These are phyloP conservation scores for Pseudogymnoascus sp. DNA, from an alignment of 2,329 filamentous ascomycete species.

Conservation along the genomic window DNA sequence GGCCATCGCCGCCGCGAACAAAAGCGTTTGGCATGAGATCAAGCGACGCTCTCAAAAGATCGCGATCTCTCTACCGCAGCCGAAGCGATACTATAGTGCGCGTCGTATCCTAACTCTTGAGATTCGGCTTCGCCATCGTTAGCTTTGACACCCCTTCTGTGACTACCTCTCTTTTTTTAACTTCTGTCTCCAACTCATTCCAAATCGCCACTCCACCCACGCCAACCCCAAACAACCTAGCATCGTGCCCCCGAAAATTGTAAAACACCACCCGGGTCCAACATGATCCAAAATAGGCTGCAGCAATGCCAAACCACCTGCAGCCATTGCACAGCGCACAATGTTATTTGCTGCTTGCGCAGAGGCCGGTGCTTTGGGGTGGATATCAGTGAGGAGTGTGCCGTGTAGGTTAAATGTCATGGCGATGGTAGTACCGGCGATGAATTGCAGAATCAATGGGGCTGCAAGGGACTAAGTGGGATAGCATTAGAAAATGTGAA, in stretches of 20 bases:
- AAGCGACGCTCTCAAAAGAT: no score
- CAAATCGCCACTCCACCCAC: constrained; percentile 10
- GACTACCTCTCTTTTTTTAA: no score
- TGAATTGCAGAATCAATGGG: constrained; percentile 14
- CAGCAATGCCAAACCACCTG: background rate
- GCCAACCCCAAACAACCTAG: background rate
- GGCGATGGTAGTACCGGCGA: constrained; percentile 3
- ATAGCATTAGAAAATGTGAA: background rate
- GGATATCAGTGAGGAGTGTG: constrained; percentile 12
- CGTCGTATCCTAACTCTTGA: no score
- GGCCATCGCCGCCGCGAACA: no score
- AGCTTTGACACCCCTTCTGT: no score
- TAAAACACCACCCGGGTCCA: constrained; percentile 15
- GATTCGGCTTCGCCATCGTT: no score
- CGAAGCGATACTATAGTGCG: no score
- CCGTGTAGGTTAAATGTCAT: constrained; percentile 12
- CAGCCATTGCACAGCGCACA: constrained; percentile 4
- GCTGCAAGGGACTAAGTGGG: constrained; percentile 9
- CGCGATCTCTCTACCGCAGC: no score
- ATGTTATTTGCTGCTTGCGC: constrained; percentile 11
- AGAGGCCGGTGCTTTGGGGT: background rate
- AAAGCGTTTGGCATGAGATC: no score
- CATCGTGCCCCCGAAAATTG: constrained; percentile 10
- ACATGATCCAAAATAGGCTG: constrained; percentile 11
- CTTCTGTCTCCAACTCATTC: constrained; percentile 12